Conservation (phyloP, 192 early-diverging fungal species). For the Globomyces pollinis-pini region DNA sequence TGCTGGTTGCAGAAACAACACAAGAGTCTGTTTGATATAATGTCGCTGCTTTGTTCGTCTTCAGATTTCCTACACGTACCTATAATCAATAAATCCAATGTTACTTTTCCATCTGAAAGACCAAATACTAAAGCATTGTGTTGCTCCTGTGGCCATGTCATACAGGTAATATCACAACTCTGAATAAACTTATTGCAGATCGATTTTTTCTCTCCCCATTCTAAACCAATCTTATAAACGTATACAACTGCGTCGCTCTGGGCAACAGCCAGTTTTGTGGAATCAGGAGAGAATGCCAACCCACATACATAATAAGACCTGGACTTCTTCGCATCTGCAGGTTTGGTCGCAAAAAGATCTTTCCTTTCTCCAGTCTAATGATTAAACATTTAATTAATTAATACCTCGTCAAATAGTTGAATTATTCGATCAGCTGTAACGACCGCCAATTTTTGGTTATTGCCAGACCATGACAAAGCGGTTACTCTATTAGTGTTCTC, state of each 20-base stretch:
- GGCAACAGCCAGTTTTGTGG: conserved; percentile 53
- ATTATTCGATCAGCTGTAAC: conserved; percentile 43
- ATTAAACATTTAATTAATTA: too few relatives aligned
- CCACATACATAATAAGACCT: conserved; percentile 42
- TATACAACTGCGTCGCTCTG: conserved; percentile 56
- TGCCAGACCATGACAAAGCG: conserved; percentile 48
- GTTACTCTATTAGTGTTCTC: conserved; percentile 33
- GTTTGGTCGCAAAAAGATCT: conserved; percentile 57
- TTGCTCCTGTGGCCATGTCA: conserved; percentile 56
- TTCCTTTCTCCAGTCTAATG: conserved; percentile 60
- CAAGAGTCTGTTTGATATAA: conserved; percentile 54
- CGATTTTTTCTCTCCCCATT: conserved; percentile 62
- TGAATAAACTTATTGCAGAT: conserved; percentile 65
- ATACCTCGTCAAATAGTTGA: conserved; percentile 59
- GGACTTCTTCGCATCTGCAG: conserved; percentile 51
- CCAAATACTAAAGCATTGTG: conserved; percentile 57
- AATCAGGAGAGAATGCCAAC: conserved; percentile 58
- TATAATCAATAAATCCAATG: conserved; percentile 21
- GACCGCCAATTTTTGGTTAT: conserved; percentile 56
- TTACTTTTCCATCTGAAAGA: conserved; percentile 55
- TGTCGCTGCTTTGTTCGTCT: conserved; percentile 61
- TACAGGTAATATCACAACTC: conserved; percentile 50
- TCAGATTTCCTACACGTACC: conserved; percentile 54
- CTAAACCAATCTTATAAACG: conserved; percentile 57
- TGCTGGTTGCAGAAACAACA: conserved; percentile 46